Conservation (phyloP, 2,329 filamentous ascomycete species). For the Fusarium praegraminearum region DNA sequence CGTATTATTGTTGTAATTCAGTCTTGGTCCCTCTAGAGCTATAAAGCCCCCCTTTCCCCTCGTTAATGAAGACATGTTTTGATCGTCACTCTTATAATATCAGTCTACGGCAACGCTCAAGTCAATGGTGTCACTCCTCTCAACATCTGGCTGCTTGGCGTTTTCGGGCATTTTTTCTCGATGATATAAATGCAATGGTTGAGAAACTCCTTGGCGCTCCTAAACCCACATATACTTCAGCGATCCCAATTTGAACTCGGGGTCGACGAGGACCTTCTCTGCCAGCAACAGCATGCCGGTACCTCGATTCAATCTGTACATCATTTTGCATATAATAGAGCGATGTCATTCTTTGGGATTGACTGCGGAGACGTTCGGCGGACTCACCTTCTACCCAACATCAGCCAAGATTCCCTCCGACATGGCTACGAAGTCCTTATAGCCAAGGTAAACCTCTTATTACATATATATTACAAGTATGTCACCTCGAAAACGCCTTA, state of each 20-base stretch:
- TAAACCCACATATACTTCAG: slow-evolving; percentile 16
- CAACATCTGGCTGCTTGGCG: too few species aligned
- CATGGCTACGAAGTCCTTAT: not conserved
- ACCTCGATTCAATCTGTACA: not conserved
- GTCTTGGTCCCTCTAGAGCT: not conserved
- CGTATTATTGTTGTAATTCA: not conserved
- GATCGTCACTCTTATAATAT: not conserved
- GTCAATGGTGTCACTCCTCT: too few species aligned
- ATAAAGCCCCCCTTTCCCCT: not conserved
- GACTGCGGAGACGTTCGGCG: not conserved
- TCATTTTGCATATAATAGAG: not conserved
- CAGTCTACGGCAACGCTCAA: not conserved
- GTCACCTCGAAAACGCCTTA: too few species aligned
- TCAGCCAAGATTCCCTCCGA: not conserved
- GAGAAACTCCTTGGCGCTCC: slow-evolving; percentile 49
- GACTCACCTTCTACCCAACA: not conserved
- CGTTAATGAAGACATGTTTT: accelerated
- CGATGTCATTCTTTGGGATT: too few species aligned
- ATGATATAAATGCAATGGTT: not conserved
- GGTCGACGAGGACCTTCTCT: not conserved
- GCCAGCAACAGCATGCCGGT: accelerated
- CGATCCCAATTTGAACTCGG: slow-evolving; percentile 8
- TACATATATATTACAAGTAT: not conserved
- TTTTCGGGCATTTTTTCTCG: not conserved
- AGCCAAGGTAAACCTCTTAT: not conserved